These are phyloP conservation scores for Kandelia obovata DNA, from an alignment of 345 rosid genomes.

Conservation along the genomic window DNA sequence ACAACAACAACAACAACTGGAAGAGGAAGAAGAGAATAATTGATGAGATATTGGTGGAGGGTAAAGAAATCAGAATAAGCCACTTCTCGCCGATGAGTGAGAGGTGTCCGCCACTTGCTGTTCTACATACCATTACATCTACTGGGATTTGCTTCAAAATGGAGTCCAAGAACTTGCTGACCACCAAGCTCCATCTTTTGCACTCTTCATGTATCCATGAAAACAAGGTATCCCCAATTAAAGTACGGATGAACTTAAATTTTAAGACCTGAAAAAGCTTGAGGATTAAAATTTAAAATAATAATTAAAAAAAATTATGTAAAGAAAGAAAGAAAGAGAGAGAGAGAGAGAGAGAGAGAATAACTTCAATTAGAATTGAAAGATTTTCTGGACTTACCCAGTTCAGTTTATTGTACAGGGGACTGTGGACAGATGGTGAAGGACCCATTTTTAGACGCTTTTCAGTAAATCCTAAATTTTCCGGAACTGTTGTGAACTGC, in stretches of 20 bases:
- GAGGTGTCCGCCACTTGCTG: slow-evolving; percentile 95
- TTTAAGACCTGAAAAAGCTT: slow-evolving; percentile 14
- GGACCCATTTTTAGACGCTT: slow-evolving; percentile 21
- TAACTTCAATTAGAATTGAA: not conserved
- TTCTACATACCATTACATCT: slow-evolving; percentile 69
- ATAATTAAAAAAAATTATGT: too few relatives aligned
- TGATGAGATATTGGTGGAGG: slow-evolving; percentile 45
- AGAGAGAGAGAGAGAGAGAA: not conserved
- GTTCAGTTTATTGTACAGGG: slow-evolving; percentile 21
- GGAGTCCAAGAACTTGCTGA: slow-evolving; percentile 51
- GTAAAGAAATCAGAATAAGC: slow-evolving; percentile 61
- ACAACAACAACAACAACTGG: slow-evolving; percentile 11
- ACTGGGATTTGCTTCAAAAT: slow-evolving; percentile 89
- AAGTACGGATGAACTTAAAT: slow-evolving; percentile 4
- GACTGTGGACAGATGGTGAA: slow-evolving; percentile 35
- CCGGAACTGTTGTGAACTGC: slow-evolving; percentile 1
- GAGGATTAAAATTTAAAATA: not conserved
- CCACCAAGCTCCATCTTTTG: slow-evolving; percentile 60
- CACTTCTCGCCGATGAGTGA: slow-evolving; percentile 74
- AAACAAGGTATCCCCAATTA: slow-evolving; percentile 74
- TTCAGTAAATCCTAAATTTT: slow-evolving; percentile 17
- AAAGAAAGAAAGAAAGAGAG: not conserved
- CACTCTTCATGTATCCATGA: slow-evolving; percentile 76
- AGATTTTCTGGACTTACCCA: slow-evolving; percentile 9
- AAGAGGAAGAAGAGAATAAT: slow-evolving; percentile 38